These are phyloP conservation scores for Achlya hypogyna DNA, from an alignment of 352 stramenopile genomes.

Conservation along the genomic window DNA sequence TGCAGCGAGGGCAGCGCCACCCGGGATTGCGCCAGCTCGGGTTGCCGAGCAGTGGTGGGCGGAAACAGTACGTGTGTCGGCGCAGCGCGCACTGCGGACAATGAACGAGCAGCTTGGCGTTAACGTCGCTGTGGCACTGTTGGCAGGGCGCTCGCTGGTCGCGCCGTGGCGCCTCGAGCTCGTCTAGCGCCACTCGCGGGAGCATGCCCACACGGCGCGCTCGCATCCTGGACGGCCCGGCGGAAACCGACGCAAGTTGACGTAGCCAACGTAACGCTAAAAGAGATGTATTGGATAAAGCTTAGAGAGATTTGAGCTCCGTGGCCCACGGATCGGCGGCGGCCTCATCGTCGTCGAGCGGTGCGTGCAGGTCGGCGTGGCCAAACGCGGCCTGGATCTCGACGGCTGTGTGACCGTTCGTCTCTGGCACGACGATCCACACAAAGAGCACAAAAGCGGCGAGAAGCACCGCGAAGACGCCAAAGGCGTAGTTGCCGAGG, in stretches of 20 bases:
- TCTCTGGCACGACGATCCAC: constrained; percentile 31
- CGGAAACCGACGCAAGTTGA: too few species aligned
- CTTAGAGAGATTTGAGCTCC: neutral
- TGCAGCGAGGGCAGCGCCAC: neutral
- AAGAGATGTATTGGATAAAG: too few species aligned
- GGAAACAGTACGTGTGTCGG: constrained; percentile 9
- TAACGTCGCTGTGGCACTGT: constrained; percentile 10
- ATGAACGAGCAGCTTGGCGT: neutral
- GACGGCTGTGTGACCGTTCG: constrained; percentile 36
- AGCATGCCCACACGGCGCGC: too few species aligned
- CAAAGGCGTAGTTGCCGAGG: constrained; percentile 27
- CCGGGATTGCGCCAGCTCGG: neutral
- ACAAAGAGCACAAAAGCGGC: constrained; percentile 30
- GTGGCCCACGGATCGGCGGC: neutral
- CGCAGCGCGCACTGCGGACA: neutral
- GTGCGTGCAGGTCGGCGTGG: neutral
- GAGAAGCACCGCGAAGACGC: constrained; percentile 32
- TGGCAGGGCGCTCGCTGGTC: neutral
- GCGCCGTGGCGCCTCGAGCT: neutral
- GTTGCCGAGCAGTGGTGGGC: neutral
- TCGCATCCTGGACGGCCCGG: too few species aligned
- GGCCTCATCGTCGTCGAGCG: neutral
- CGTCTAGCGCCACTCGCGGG: too few species aligned
- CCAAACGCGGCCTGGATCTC: constrained; percentile 44
- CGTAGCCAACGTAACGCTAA: too few species aligned